Percentiles rank a stretch among this genome's conserved stretches.
These are phyloP conservation scores for Cucurbita ficifolia DNA, from an alignment of 306 rosid species.

Conservation along the genomic window DNA sequence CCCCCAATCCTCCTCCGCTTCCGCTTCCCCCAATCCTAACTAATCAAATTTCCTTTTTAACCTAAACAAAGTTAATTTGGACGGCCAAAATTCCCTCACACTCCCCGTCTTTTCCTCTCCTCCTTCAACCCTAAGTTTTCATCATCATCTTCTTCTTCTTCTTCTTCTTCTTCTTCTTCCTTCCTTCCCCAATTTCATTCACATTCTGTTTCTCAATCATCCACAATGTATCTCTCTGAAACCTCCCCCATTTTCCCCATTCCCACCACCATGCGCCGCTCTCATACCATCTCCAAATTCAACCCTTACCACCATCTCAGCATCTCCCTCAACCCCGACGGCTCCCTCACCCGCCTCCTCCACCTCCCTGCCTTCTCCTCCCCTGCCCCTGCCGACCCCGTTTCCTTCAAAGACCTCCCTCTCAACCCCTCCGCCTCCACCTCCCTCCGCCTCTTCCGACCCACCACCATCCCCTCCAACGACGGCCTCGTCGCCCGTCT, in stretches of 20 bases:
- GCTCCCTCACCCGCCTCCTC: conserved; percentile 23
- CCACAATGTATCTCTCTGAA: not conserved
- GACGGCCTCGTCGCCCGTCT: not conserved
- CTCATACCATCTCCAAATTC: conserved; percentile 27
- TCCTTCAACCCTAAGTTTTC: not conserved
- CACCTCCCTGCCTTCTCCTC: not conserved
- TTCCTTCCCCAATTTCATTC: not conserved
- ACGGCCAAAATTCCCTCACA: not conserved
- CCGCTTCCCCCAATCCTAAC: no score
- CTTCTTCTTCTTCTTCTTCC: not conserved
- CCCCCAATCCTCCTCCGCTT: no score
- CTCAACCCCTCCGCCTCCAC: not conserved
- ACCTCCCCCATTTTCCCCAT: not conserved
- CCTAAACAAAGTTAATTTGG: no score
- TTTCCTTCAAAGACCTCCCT: not conserved
- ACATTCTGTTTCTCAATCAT: no score
- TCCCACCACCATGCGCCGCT: not conserved
- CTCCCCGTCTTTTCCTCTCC: not conserved
- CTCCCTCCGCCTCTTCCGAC: not conserved
- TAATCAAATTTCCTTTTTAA: no score
- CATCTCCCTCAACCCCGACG: conserved; percentile 24
- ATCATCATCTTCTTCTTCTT: not conserved
- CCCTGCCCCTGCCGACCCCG: not conserved
- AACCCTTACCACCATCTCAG: conserved; percentile 30
- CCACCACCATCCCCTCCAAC: not conserved